Percentiles rank a stretch among this genome's conserved stretches.
Evolutionary conservation across 192 early-diverging fungal genomes (phyloP).

Genomic region (Entomortierella lignicola): DNA sequence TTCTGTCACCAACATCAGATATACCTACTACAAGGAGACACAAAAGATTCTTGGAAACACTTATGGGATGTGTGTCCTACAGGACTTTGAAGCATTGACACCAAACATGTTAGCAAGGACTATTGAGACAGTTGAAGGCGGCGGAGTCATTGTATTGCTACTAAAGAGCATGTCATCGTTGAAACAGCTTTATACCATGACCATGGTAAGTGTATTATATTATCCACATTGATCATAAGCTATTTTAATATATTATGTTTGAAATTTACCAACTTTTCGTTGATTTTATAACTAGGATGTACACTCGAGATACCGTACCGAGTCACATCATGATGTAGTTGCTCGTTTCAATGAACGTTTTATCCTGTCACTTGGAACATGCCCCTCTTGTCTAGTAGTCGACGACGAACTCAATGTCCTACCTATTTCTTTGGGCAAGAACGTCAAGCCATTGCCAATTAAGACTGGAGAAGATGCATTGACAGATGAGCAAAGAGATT

Average conservation of each 20-base stretch:
- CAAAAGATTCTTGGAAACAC: slow-evolving; percentile 98
- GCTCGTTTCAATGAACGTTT: slow-evolving; percentile 99
- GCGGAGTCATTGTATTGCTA: slow-evolving; percentile 93
- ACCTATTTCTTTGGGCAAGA: slow-evolving; percentile 92
- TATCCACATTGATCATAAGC: not conserved
- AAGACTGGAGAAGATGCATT: slow-evolving; percentile 61
- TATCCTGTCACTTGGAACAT: slow-evolving; percentile 91
- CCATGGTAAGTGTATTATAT: slow-evolving; percentile 76
- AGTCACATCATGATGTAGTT: slow-evolving; percentile 91
- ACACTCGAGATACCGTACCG: slow-evolving; percentile 94
- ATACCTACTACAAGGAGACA: slow-evolving; percentile 99
- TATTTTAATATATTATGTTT: too few relatives aligned
- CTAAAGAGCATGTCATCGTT: slow-evolving; percentile 95
- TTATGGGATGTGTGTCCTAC: slow-evolving; percentile 97
- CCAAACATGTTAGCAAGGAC: slow-evolving; percentile 97
- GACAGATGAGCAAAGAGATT: slow-evolving; percentile 68
- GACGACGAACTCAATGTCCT: slow-evolving; percentile 99
- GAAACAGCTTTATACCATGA: slow-evolving; percentile 97
- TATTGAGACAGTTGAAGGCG: slow-evolving; percentile 98
- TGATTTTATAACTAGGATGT: slow-evolving; percentile 77
- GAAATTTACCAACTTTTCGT: too few relatives aligned
- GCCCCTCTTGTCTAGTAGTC: slow-evolving; percentile 90
- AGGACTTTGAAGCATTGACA: slow-evolving; percentile 99
- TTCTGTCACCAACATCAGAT: slow-evolving; percentile 93
- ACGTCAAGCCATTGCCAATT: slow-evolving; percentile 87